These are phyloP conservation scores for Deinandra increscens DNA, from an alignment of 129 eudicot species.

Conservation along the genomic window DNA sequence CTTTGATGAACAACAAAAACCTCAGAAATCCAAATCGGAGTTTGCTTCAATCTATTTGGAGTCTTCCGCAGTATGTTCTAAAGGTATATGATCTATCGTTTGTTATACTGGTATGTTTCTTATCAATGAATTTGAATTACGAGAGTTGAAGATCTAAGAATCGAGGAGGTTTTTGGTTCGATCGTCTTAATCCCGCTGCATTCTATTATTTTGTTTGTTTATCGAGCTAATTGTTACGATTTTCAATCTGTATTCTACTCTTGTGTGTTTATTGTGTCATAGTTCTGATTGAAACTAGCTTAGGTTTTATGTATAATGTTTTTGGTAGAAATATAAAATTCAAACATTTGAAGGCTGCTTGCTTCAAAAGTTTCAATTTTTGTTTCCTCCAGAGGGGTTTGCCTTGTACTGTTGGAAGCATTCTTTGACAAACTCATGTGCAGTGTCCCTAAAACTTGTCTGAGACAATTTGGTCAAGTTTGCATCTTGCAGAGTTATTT, in stretches of 20 bases:
- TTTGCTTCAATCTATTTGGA: constrained; percentile 9
- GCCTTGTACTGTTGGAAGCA: too few relatives aligned
- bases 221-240: neutral
- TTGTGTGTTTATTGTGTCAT: constrained; percentile 3
- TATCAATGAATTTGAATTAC: constrained; percentile 5
- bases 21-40: constrained; percentile 29
- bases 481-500: neutral
- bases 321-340: neutral
- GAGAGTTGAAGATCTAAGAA: constrained; percentile 28
- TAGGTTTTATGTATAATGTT: neutral
- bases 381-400: neutral
- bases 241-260: neutral
- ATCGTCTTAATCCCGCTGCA: constrained; percentile 18
- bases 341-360: neutral
- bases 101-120: neutral
- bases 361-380: neutral
- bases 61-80: neutral
- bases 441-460: neutral
- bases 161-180: constrained; percentile 15
- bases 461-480: neutral
- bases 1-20: constrained; percentile 26
- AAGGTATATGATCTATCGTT: constrained; percentile 24
- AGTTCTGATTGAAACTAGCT: constrained; percentile 9
- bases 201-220: neutral
- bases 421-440: neutral